Base-by-base conservation (phyloP, 2,329 filamentous ascomycete genomes). In the Xylariaceae sp. region DNA sequence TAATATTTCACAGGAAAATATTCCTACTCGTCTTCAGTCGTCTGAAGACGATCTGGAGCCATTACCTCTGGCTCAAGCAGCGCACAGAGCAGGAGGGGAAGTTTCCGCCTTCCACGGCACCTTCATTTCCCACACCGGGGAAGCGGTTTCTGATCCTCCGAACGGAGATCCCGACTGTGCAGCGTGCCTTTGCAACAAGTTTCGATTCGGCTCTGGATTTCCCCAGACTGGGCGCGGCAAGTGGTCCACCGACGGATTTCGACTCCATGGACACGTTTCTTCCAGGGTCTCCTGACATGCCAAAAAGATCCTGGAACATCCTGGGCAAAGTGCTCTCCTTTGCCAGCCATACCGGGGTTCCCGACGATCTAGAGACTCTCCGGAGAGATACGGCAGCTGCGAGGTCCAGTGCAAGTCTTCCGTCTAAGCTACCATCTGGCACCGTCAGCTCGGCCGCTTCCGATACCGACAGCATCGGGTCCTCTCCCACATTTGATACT, bases 111-210 rank as follows among this genome's bases (percentile, higher is more conserved):
- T 88, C 85, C 1, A 87, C 86, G 2, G 80, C 79, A 5, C 86
- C 89, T n/a, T 88, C 83, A 53, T 82, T 83, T 41, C 89, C 89
- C 5, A 87, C 88, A 2, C 87, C 89, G 2, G 84, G 85, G 32
- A 86, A 90, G 54, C 76, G 85, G 45, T 85, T 96, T 44, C 78
- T 94, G 62, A 95, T 96, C 52, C 84, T 95, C 49, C 81, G 88
- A 41, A 89, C 85, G 47, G 88, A 95, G 44, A 54, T 73, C 15
- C 67, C 65, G 31, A 52, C 60, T 4, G 60, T 66, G 1, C 73
- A 75, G 44, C 62, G 65, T 3, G 70, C 70, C 5, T 59, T 76
- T 7, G 63, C 69, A 40, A 54, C 70, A 34, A 69, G 69, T 12
- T 76, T 76, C 43, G 73, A 77, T 52, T 62, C 67, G 0, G 66